Conservation (phyloP, 1,284 basidiomycete species). For the Hemileia vastatrix region DNA sequence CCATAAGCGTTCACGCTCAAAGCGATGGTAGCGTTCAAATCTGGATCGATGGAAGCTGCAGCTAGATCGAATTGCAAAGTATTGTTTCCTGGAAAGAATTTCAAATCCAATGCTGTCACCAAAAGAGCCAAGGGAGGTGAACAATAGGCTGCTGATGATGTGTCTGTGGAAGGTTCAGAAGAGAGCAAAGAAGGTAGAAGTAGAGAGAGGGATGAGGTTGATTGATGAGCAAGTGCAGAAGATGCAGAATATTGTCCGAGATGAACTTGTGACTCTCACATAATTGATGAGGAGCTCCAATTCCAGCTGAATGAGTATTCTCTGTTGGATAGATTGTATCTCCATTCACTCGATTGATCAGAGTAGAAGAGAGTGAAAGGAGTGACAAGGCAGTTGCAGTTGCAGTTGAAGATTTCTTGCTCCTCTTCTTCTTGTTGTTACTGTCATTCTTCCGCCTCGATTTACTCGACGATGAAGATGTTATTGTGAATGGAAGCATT, state of each 20-base stretch:
- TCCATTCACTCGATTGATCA: not conserved
- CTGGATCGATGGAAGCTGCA: slow-evolving; percentile 32
- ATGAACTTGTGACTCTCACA: too few species aligned
- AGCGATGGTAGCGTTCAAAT: slow-evolving; percentile 28
- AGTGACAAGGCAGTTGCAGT: not conserved
- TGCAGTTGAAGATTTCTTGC: not conserved
- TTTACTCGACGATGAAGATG: not conserved
- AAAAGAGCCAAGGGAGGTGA: slow-evolving; percentile 35
- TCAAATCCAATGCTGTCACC: slow-evolving; percentile 31
- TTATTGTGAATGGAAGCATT: too few species aligned
- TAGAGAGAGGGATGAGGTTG: too few species aligned
- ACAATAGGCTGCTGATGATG: slow-evolving; percentile 38
- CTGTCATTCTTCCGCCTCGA: not conserved
- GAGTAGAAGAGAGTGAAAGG: not conserved
- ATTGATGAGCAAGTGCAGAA: too few species aligned
- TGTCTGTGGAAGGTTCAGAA: slow-evolving; percentile 22
- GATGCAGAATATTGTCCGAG: too few species aligned
- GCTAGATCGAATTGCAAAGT: slow-evolving; percentile 37
- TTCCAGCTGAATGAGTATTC: not conserved
- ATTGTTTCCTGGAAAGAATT: slow-evolving; percentile 33
- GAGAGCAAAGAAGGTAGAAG: too few species aligned
- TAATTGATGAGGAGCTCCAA: too few species aligned
- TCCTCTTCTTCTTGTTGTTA: not conserved
- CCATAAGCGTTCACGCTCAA: slow-evolving; percentile 39
- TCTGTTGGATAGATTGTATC: not conserved